Evolutionary conservation across 2,329 filamentous ascomycete genomes (phyloP).

Genomic region (Dichotomopilus funicola): DNA sequence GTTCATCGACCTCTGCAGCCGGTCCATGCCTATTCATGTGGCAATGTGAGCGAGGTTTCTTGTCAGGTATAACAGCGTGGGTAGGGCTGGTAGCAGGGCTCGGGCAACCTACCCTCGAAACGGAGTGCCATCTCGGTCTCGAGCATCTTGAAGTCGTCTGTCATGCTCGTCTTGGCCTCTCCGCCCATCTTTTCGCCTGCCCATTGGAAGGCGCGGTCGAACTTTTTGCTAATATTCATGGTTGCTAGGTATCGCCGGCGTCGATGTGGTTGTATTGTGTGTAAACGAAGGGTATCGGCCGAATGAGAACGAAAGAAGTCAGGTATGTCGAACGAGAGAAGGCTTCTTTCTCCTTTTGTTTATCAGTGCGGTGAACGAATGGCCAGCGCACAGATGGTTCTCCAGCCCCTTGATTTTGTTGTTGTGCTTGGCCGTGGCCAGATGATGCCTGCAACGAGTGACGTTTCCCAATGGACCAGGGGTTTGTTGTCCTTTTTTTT

Average conservation of each 20-base stretch:
- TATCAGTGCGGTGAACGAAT: background rate
- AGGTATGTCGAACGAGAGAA: no score
- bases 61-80: no score
- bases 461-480: slow-evolving; percentile 11
- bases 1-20: slow-evolving; percentile 78
- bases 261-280: background rate
- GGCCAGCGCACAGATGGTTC: slow-evolving; percentile 13
- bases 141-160: slow-evolving; percentile 84
- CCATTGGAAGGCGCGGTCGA: slow-evolving; percentile 97
- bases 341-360: no score
- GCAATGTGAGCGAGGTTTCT: background rate
- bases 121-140: slow-evolving; percentile 86
- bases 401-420: slow-evolving; percentile 17
- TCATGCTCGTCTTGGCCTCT: slow-evolving; percentile 78
- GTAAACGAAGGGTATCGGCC: background rate
- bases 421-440: slow-evolving; percentile 14
- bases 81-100: no score
- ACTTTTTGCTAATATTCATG: slow-evolving; percentile 68
- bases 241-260: background rate
- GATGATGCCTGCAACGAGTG: slow-evolving; percentile 2
- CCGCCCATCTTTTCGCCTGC: slow-evolving; percentile 92
- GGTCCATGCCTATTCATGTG: slow-evolving; percentile 67
- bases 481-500: background rate
- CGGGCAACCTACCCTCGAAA: slow-evolving; percentile 63
- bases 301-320: no score